Percentiles rank a stretch among this genome's conserved stretches.
phyloP scores from a whole-genome alignment of 495 filamentous ascomycete genomes.

The Apodospora peruviana region DNA sequence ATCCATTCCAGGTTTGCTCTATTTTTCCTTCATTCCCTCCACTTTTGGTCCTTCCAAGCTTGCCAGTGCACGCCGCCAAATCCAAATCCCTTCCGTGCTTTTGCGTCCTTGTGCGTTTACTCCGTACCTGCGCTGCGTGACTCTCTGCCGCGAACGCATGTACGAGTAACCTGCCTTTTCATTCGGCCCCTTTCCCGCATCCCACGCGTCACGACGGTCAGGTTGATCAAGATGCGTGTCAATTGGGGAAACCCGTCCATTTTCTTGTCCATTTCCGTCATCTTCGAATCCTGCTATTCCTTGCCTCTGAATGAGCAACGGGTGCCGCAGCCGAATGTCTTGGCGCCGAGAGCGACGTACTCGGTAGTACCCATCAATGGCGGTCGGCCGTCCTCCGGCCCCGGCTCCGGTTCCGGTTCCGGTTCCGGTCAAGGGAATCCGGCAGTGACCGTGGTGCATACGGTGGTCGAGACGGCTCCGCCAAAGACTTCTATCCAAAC shows the following conservation, averaged over 20 bases:
- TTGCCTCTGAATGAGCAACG: conserved; percentile 14
- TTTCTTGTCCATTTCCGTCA: conserved; percentile 1
- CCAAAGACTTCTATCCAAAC: conserved; percentile 11
- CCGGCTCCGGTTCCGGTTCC: conserved; percentile 12
- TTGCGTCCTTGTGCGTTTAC: not conserved
- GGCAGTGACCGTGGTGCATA: conserved; percentile 13
- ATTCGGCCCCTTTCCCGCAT: not conserved
- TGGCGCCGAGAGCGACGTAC: conserved; percentile 23
- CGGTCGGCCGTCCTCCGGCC: conserved; percentile 9
- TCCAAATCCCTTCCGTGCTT: not conserved
- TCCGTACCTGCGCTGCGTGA: too few species aligned
- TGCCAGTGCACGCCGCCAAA: conserved; percentile 4
- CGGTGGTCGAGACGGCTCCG: conserved; percentile 12
- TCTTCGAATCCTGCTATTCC: conserved; percentile 7
- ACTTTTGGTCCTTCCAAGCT: not conserved
- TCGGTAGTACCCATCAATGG: conserved; percentile 25
- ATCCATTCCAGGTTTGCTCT: conserved; percentile 3
- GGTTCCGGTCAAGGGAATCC: conserved; percentile 4
- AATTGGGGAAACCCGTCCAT: not conserved
- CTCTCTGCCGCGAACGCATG: not conserved
- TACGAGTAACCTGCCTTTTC: not conserved
- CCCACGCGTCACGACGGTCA: too few species aligned
- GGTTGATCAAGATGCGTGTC: conserved; percentile 14
- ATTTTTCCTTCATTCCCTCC: not conserved
- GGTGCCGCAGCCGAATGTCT: not conserved